phyloP scores from a whole-genome alignment of 257 asterid genomes.

The Jacaranda copaia region DNA sequence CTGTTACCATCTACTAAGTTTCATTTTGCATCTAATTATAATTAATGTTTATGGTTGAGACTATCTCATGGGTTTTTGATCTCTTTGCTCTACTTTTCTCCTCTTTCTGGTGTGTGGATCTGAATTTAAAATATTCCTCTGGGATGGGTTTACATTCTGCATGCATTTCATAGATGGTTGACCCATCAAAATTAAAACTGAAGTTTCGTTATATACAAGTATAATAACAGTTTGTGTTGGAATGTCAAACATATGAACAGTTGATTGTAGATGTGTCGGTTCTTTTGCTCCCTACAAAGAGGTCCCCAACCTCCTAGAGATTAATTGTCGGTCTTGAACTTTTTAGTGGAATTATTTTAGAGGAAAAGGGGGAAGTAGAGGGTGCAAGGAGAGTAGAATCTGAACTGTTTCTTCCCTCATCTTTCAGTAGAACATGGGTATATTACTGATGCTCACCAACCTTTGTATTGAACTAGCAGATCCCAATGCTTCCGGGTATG shows the following conservation, averaged over 20 bases:
- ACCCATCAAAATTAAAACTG: background rate
- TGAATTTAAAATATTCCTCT: background rate
- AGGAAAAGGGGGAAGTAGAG: background rate
- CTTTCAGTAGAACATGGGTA: background rate
- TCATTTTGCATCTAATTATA: background rate
- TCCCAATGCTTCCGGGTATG: conserved; percentile 69
- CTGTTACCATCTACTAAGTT: background rate
- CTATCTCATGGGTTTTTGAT: background rate
- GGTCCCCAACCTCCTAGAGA: background rate
- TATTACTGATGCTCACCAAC: conserved; percentile 29
- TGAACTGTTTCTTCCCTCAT: background rate
- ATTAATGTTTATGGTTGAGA: background rate
- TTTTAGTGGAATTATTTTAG: background rate
- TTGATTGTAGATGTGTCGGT: no score
- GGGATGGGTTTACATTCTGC: background rate
- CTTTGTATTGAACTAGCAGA: conserved; percentile 54
- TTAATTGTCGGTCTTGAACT: background rate
- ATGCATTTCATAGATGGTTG: background rate
- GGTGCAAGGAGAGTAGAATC: background rate
- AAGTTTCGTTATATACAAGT: background rate
- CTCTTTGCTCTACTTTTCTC: conserved; percentile 1
- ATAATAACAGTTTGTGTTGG: background rate
- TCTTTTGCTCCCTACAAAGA: background rate
- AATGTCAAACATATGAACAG: background rate
- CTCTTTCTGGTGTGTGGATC: background rate